These are phyloP conservation scores for Pterocarpus santalinus DNA, from an alignment of 306 rosid species.

Conservation along the genomic window DNA sequence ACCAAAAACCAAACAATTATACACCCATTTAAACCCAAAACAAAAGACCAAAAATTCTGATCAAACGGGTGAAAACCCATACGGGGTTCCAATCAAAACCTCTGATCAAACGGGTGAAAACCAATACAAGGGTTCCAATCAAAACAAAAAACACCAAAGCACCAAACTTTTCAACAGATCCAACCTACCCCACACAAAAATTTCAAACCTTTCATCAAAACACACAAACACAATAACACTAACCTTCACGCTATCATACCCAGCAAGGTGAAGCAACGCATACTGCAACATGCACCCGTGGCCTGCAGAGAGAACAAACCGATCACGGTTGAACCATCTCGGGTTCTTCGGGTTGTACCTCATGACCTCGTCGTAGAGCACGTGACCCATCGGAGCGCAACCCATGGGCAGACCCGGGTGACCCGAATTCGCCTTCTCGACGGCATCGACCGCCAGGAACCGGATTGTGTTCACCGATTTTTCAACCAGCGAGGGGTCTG, in stretches of 20 bases:
- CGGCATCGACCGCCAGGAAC: slow-evolving; percentile 83
- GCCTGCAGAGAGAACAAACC: slow-evolving; percentile 94
- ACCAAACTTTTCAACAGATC: slow-evolving; percentile 8
- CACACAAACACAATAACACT: background rate
- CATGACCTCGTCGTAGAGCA: slow-evolving; percentile 88
- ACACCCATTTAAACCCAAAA: too few relatives aligned
- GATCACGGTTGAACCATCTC: slow-evolving; percentile 93
- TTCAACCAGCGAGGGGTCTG: slow-evolving; percentile 71
- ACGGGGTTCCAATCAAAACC: background rate
- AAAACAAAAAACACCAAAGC: background rate
- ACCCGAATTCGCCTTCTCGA: slow-evolving; percentile 94
- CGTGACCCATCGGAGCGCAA: slow-evolving; percentile 96
- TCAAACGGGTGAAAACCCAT: background rate
- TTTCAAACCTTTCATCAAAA: background rate
- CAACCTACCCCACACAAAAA: background rate
- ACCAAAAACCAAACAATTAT: too few relatives aligned
- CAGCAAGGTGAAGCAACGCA: slow-evolving; percentile 94
- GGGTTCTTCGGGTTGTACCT: slow-evolving; percentile 93
- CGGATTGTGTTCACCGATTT: slow-evolving; percentile 95
- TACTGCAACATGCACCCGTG: slow-evolving; percentile 98
- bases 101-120: background rate
- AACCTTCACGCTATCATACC: slow-evolving; percentile 88
- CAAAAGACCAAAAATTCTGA: too few relatives aligned
- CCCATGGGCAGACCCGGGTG: slow-evolving; percentile 99
- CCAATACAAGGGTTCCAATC: background rate